Conservation (phyloP, 768 basidiomycete genomes). For the Macrocybe gigantea region DNA sequence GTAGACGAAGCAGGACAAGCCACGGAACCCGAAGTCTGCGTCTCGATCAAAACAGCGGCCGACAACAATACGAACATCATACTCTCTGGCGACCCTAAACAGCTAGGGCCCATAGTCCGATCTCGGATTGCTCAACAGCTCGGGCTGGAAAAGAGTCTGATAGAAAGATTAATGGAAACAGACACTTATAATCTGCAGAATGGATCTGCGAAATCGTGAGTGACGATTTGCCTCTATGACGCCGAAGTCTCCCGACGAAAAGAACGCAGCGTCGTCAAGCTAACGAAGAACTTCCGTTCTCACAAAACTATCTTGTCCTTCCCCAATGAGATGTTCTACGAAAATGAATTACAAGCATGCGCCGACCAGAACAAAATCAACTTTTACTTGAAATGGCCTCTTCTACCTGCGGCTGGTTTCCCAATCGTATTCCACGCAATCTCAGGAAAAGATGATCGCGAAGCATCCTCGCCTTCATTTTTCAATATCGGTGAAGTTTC, state of each 20-base stretch:
- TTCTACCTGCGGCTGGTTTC: conserved; percentile 41
- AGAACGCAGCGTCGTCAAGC: conserved; percentile 48
- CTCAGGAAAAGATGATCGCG: conserved; percentile 57
- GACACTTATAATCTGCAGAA: conserved; percentile 31
- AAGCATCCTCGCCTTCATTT: conserved; percentile 63
- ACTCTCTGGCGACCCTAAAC: conserved; percentile 66
- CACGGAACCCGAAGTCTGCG: conserved; percentile 61
- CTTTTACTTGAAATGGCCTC: conserved; percentile 29
- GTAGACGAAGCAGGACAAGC: conserved; percentile 72
- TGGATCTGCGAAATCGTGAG: conserved; percentile 23
- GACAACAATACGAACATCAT: conserved; percentile 48
- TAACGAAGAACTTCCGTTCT: conserved; percentile 61
- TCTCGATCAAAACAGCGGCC: conserved; percentile 57
- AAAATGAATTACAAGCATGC: conserved; percentile 41
- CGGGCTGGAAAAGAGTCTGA: conserved; percentile 53
- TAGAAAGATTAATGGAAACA: conserved; percentile 54
- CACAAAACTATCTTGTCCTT: conserved; percentile 55
- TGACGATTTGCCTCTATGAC: conserved; percentile 3
- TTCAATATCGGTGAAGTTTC: conserved; percentile 61
- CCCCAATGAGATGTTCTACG: conserved; percentile 59
- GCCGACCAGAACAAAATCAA: conserved; percentile 37
- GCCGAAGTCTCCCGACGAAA: background rate
- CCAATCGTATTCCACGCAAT: conserved; percentile 61
- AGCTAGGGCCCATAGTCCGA: conserved; percentile 63
- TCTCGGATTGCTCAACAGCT: conserved; percentile 50